A percentile compares a stretch with the other conserved stretches of the same genome.
phyloP scores from a whole-genome alignment of 2,329 filamentous ascomycete species.

The Coleophoma cylindrospora region DNA sequence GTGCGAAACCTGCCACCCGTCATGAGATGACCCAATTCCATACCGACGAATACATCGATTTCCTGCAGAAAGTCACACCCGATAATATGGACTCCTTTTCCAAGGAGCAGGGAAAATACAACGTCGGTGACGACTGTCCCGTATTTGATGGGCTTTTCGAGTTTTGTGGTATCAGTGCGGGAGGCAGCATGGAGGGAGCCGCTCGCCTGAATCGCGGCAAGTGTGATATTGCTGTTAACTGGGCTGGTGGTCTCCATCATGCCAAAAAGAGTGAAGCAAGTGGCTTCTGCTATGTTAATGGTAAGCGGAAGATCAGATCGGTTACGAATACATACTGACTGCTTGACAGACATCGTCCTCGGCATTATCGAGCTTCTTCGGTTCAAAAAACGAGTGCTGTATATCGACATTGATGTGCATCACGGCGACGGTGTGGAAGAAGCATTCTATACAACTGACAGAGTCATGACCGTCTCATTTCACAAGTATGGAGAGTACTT shows the following conservation, averaged over 20 bases:
- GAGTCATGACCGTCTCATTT: slow-evolving; percentile 89
- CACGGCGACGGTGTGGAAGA: slow-evolving; percentile 92
- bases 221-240: slow-evolving; percentile 96
- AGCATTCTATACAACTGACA: slow-evolving; percentile 87
- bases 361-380: slow-evolving; percentile 89
- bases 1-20: slow-evolving; percentile 79
- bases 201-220: slow-evolving; percentile 85
- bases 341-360: slow-evolving; percentile 82
- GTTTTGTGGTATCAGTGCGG: slow-evolving; percentile 91
- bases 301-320: slow-evolving; percentile 41
- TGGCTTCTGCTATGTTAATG: slow-evolving; percentile 98
- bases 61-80: slow-evolving; percentile 89
- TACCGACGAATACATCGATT: slow-evolving; percentile 92
- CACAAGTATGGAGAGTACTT: slow-evolving; percentile 98
- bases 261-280: slow-evolving; percentile 95
- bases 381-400: slow-evolving; percentile 90
- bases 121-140: slow-evolving; percentile 93
- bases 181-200: slow-evolving; percentile 90
- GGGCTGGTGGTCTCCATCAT: slow-evolving; percentile 95
- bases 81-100: slow-evolving; percentile 96
- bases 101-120: slow-evolving; percentile 89
- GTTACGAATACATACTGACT: slow-evolving; percentile 22
- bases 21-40: slow-evolving; percentile 94
- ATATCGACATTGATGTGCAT: slow-evolving; percentile 94
- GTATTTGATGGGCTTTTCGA: slow-evolving; percentile 98